Base-by-base conservation (phyloP, 768 basidiomycete species). In the Candolleomyces eurysporus region DNA sequence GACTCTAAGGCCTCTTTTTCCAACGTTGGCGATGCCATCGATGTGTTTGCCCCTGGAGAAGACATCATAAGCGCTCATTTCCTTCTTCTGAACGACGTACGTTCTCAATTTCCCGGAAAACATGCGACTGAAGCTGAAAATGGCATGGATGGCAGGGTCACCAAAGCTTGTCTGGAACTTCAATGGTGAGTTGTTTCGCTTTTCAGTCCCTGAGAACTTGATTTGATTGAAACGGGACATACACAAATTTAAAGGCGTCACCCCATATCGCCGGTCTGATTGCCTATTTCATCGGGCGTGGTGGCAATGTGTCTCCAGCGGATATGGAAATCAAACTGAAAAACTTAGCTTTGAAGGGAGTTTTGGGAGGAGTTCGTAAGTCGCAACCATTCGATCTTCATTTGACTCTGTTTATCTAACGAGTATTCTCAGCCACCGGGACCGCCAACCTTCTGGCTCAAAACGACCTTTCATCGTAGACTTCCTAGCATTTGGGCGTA, bases 231-330 rank as follows among this genome's bases (percentile, higher is more conserved):
- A 16, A 21, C 48, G n/a, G 43, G 26, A 45, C 40, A 16, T 48
- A 26, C 26, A 21, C 4, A 39, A 63, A 70, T n/a, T n/a, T n/a
- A n/a, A 63, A 70, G 74, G 75, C 78, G 54, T 72, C 78, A 31
- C 76, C 79, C 32, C 75, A 79, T 59, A 65, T 79, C 31, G 69
- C 77, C n/a, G 79, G 79, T 21, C 68, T 79, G 50, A 68, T 78
- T 31, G 77, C 79, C 32, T 76, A 75, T 55, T 61, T 78, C 55
- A 70, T 78, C 48, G 60, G 63, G 40, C 59, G 67, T 11, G 63
- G 72, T 22, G 77, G 76, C 7, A 72, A 74, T 56, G 59, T 57
- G 43, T 59, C 67, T 32, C 77, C 78, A n/a, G 72, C 71, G 8
- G 63, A 53, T 39, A 71, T 76, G 63, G 5, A 16, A 16, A 10